Evolutionary conservation across 2,329 filamentous ascomycete genomes (phyloP), one percentile per base, ranked within the genome.

Genomic region (Xenoacremonium recifei): DNA sequence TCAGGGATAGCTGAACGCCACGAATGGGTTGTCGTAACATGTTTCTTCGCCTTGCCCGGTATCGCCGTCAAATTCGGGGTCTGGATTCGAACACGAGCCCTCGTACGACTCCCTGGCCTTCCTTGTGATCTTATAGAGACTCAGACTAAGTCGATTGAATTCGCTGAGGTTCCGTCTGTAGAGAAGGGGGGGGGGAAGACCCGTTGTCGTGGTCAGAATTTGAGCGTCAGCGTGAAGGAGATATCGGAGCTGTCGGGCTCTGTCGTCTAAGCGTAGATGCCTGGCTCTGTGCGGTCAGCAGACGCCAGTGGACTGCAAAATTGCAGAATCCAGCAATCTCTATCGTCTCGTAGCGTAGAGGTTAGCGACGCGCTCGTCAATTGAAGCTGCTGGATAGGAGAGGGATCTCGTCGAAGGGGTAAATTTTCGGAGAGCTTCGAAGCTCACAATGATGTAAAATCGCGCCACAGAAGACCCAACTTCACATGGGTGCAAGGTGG

Each of bases 1-100:
- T 51, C 17, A 52, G 37, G 13, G 54, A 54, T 31, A 49, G 47
- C 20, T 47, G 47, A 18, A 53, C 45, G 17, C 55, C 48, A 31
- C 55, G 53, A 27, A 60, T 34, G 35, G 55, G 42, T 36, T 58
- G 51, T 47, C 55, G 54, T 31, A 62, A 48, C 60, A 63, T 63
- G 38, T 4, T 40, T 41, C 10, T 19, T 16, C 16, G 16, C 16
- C n/a, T 23, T 27, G 23, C 13, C 13, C 23, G 23, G 13, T 9
- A 27, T 13, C 13, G 7, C 9, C 23, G 23, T 27, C 23, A 13
- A 32, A 32, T 32, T 16, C 29, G 6, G 15, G 15, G 29, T 32
- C 29, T 15, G n/a, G n/a, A 32, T 11, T 27, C 23, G 23, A 9
- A 7, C 23, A 13, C 21, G 35, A n/a, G 17, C 23, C 23, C 7